Percentiles rank a stretch among this genome's conserved stretches.
phyloP scores from a whole-genome alignment of 768 basidiomycete species.

The Pleurotus djamor region DNA sequence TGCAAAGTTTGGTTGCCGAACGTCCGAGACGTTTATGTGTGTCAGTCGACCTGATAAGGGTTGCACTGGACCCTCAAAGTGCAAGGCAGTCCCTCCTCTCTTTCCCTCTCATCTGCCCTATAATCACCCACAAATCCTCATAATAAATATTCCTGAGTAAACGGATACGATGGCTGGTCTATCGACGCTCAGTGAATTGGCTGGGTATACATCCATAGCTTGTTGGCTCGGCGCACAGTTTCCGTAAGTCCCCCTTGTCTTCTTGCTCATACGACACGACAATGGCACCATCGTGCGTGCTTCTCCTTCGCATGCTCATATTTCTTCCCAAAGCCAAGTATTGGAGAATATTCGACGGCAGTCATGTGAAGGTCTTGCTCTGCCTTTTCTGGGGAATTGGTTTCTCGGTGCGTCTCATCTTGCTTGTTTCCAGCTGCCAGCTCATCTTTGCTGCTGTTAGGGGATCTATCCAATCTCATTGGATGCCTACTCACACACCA shows the following conservation, averaged over 20 bases:
- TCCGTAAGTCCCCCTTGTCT: conserved; percentile 57
- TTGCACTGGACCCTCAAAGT: neutral
- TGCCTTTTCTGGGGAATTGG: conserved; percentile 95
- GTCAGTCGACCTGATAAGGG: conserved; percentile 3
- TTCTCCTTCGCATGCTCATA: neutral
- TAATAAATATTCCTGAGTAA: neutral
- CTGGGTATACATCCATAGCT: conserved; percentile 70
- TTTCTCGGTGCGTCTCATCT: conserved; percentile 60
- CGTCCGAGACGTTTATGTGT: neutral
- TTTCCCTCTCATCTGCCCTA: neutral
- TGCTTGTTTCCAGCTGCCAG: neutral
- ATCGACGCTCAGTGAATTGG: conserved; percentile 50
- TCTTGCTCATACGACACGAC: neutral
- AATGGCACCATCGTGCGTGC: neutral
- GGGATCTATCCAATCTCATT: conserved; percentile 90
- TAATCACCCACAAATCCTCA: neutral
- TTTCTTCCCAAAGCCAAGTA: conserved; percentile 59
- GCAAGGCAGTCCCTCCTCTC: neutral
- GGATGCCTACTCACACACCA: conserved; percentile 92
- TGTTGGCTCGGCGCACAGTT: conserved; percentile 89
- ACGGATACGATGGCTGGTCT: conserved; percentile 6
- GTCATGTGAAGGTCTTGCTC: conserved; percentile 87
- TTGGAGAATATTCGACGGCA: conserved; percentile 71
- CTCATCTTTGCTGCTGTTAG: conserved; percentile 36
- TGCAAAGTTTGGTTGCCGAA: neutral